Conservation (phyloP, 2,329 filamentous ascomycete genomes). For the Fusarium sp. region DNA sequence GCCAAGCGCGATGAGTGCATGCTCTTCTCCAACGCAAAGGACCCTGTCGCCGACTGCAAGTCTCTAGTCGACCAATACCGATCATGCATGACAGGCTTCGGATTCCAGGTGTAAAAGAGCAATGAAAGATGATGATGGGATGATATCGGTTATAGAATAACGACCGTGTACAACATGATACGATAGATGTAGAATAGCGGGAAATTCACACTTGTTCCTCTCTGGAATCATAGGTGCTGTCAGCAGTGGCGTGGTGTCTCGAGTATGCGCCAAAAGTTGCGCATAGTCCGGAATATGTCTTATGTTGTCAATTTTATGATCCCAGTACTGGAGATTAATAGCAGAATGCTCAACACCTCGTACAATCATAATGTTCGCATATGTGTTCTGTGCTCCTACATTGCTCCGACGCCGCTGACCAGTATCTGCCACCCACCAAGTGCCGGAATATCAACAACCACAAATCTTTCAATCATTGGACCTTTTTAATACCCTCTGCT, state of each 20-base stretch:
- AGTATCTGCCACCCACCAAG: background rate
- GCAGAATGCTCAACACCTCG: background rate
- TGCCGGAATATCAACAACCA: background rate
- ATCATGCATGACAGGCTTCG: slow-evolving; percentile 92
- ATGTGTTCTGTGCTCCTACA: background rate
- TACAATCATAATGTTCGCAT: background rate
- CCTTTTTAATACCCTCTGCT: slow-evolving; percentile 42
- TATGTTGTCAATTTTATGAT: background rate
- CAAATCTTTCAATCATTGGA: background rate
- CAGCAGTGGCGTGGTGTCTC: slow-evolving; percentile 43
- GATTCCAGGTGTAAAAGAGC: slow-evolving; percentile 75
- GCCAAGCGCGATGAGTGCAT: slow-evolving; percentile 95
- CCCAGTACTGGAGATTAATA: background rate
- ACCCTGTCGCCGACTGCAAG: slow-evolving; percentile 87
- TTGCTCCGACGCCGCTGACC: background rate
- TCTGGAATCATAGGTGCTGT: slow-evolving; percentile 13
- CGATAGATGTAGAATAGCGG: slow-evolving; percentile 46
- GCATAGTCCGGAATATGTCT: background rate
- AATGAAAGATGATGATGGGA: slow-evolving; percentile 1
- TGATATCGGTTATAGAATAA: slow-evolving; percentile 23
- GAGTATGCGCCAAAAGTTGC: background rate
- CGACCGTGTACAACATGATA: slow-evolving; percentile 43
- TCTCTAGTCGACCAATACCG: slow-evolving; percentile 87
- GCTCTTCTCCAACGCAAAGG: slow-evolving; percentile 90
- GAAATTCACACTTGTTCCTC: slow-evolving; percentile 44